Base-by-base conservation (phyloP, 2,329 filamentous ascomycete species). In the Alternaria infectoria region DNA sequence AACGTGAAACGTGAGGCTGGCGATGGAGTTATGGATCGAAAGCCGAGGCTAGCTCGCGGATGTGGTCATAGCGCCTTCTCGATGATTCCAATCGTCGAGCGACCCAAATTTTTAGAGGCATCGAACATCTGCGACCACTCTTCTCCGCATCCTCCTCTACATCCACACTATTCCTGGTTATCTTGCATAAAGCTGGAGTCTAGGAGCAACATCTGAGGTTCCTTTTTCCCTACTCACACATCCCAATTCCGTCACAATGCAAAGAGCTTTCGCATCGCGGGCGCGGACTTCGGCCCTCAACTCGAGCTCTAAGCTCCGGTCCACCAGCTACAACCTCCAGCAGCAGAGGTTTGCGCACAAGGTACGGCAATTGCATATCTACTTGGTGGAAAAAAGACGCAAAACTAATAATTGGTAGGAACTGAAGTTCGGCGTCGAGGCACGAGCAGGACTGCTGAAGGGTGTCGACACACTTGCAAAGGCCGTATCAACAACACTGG, bases 301-400 rank as follows among this genome's bases (percentile, higher is more conserved):
- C 70, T 88, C 91, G 67, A 83, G 83, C 76, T 83, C 85, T 70
- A 79, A 81, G 72, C 76, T 82, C 66, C 73, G 77, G 59, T 83
- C 81, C 76, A 81, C 86, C 77, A 80, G 87, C 87, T 81, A 93
- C 76, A 88, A 84, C 81, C 86, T 93, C 74, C 93, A 97, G 83
- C 95, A 98, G 86, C 89, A 97, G 82, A 89, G 96, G 81, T 99
- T 97, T 82, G 93, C 95, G 72, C 95, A 98, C 89, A 98, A 98
- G 93, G 93, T 97, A 87, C 54, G 85, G 4, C 32, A 40, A 40
- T 54, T 4, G 17, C 9, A 30, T 75, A 10, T 28, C 12, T 7
- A 12, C 12, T 54, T 55, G 17, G 11, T n/a, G 0, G 21, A 32
- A 8, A 17, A 17, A 15, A 50, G 17, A 44, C 5, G 54, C 25